Evolutionary conservation across 768 basidiomycete species (phyloP).

Genomic region (Mycena vulgaris): DNA sequence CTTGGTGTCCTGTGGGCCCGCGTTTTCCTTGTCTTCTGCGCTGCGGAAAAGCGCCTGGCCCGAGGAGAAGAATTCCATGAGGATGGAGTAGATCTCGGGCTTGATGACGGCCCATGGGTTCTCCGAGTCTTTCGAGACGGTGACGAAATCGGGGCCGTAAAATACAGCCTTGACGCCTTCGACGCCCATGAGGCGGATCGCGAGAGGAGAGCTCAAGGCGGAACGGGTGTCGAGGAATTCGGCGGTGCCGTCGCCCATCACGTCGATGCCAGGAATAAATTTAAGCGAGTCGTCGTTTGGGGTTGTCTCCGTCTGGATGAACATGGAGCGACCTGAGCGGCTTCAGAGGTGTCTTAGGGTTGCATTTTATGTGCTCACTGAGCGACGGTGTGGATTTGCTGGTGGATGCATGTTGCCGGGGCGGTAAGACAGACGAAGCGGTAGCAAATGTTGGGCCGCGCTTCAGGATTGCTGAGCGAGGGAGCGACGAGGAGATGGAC

Average conservation of each 20-base stretch:
- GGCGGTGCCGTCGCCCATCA: slow-evolving; percentile 91
- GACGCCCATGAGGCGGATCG: slow-evolving; percentile 93
- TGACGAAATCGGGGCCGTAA: slow-evolving; percentile 98
- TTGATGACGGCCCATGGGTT: slow-evolving; percentile 92
- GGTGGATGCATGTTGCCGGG: slow-evolving; percentile 35
- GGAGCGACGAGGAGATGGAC: slow-evolving; percentile 29
- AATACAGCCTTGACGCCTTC: slow-evolving; percentile 92
- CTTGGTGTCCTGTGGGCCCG: slow-evolving; percentile 93
- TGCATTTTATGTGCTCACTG: slow-evolving; percentile 49
- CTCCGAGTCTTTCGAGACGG: slow-evolving; percentile 92
- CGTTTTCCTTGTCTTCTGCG: slow-evolving; percentile 83
- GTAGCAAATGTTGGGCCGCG: slow-evolving; percentile 44
- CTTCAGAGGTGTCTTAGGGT: slow-evolving; percentile 2
- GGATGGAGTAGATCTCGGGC: slow-evolving; percentile 94
- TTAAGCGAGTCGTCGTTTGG: slow-evolving; percentile 98
- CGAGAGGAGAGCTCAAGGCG: slow-evolving; percentile 93
- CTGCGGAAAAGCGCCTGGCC: slow-evolving; percentile 89
- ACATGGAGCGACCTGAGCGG: slow-evolving; percentile 86
- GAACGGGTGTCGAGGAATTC: slow-evolving; percentile 94
- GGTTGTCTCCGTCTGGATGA: slow-evolving; percentile 98
- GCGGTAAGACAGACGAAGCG: slow-evolving; percentile 41
- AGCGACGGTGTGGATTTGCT: slow-evolving; percentile 44
- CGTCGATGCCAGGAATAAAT: slow-evolving; percentile 93
- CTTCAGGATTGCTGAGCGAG: slow-evolving; percentile 36
- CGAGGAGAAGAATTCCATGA: slow-evolving; percentile 99